Evolutionary conservation across 2,329 filamentous ascomycete species (phyloP).

Genomic region (Clathrospora elynae): DNA sequence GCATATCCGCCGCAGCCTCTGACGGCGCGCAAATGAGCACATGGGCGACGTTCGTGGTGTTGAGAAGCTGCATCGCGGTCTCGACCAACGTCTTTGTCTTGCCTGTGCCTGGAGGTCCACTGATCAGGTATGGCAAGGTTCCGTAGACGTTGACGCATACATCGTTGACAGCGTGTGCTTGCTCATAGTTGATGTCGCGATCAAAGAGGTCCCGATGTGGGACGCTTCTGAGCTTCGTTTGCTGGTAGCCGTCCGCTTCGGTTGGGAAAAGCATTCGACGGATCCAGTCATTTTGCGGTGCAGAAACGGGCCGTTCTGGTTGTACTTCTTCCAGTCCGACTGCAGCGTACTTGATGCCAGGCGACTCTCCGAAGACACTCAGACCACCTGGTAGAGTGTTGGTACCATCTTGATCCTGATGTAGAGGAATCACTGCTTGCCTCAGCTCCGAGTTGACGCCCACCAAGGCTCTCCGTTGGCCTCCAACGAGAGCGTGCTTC

Average conservation of each 20-base stretch:
- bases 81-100: conserved; percentile 60
- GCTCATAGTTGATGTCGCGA: conserved; percentile 54
- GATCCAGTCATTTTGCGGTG: conserved; percentile 36
- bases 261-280: conserved; percentile 53
- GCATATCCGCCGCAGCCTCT: conserved; percentile 54
- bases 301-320: neutral
- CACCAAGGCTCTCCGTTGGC: conserved; percentile 15
- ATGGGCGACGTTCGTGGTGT: conserved; percentile 33
- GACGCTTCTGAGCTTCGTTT: conserved; percentile 47
- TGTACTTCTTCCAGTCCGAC: neutral
- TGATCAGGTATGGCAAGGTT: conserved; percentile 54
- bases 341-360: conserved; percentile 1
- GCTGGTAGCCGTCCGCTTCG: conserved; percentile 44
- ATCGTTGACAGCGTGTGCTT: conserved; percentile 53
- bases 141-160: conserved; percentile 52
- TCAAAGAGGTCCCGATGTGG: conserved; percentile 48
- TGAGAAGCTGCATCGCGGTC: conserved; percentile 45
- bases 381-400: neutral
- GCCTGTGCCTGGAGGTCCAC: conserved; percentile 58
- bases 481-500: conserved; percentile 15
- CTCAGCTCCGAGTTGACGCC: conserved; percentile 14
- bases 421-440: neutral
- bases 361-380: neutral
- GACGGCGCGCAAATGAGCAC: conserved; percentile 54
- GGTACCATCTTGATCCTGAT: neutral